Base-by-base conservation (phyloP, 2,329 filamentous ascomycete genomes). In the Diaporthe citrichinensis region DNA sequence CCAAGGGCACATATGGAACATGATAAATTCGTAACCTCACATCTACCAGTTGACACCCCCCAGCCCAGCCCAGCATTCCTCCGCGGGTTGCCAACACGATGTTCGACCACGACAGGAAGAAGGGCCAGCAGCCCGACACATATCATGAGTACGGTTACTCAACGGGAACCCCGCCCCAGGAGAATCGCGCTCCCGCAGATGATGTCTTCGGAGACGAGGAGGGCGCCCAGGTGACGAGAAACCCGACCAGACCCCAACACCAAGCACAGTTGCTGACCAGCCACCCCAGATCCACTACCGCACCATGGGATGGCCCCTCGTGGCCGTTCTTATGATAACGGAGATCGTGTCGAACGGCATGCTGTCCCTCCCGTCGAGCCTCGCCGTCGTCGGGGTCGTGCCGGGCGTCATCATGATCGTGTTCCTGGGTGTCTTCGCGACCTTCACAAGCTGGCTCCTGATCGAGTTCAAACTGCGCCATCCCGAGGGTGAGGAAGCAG, bases 261-360 rank as follows among this genome's bases (percentile, higher is more conserved):
- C 3, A 12, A 7, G 23, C 23, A 46, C 7, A 10, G 28, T 31
- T 51, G 7, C 59, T 53, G 28, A 67, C 44, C 2, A 17, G 12
- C 31, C 2, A 17, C 23, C 31, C 25, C 31, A 83, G 71, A 90
- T 90, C 80, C 86, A 88, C 76, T 90, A 90, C 83, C 89, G 89
- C 78, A 89, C 87, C 0, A 79, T 90, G 17, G 86, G 85, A 28
- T 90, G 88, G 89, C 86, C 84, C 51, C 82, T 89, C 49, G 88
- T 89, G 5, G 84, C 88, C 4, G 81, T 88, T 7, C 82, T 90
- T 75, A 90, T 90, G 88, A 88, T 90, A 67, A 87, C 88, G 20
- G 89, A 90, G 80, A 90, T 90, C 74, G 87, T 90, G 1, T 86
- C 84, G 51, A 88, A 88, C 76, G 88, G 88, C 74, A 90, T 90